Percentiles rank a stretch among this genome's conserved stretches.
phyloP scores from a whole-genome alignment of 371 early-diverging fungal species.

The Phascolomyces articulosus region DNA sequence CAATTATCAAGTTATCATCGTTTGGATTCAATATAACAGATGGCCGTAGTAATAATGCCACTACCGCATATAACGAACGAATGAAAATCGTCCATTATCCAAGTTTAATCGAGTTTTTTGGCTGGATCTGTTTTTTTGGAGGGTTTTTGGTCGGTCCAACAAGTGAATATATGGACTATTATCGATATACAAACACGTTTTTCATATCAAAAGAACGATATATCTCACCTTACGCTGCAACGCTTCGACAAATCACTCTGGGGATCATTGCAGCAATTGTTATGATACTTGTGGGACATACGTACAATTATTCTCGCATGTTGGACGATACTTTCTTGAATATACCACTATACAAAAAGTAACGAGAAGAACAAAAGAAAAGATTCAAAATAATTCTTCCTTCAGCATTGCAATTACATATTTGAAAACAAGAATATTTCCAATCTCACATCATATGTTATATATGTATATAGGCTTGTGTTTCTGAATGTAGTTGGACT shows the following conservation, averaged over 20 bases:
- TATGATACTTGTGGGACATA: conserved; percentile 38
- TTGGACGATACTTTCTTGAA: conserved; percentile 28
- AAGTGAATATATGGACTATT: conserved; percentile 78
- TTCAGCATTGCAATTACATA: background rate
- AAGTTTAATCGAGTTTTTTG: conserved; percentile 76
- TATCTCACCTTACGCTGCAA: conserved; percentile 14
- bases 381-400: background rate
- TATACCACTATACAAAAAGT: conserved; percentile 22
- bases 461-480: conserved; percentile 21
- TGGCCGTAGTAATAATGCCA: conserved; percentile 10
- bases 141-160: conserved; percentile 88
- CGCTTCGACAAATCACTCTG: conserved; percentile 37
- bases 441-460: too few species aligned
- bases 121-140: conserved; percentile 89
- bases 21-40: conserved; percentile 79
- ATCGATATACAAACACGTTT: conserved; percentile 12
- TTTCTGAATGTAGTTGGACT: conserved; percentile 71
- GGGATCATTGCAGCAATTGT: conserved; percentile 39
- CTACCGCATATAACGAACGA: conserved; percentile 58
- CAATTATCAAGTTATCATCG: conserved; percentile 85
- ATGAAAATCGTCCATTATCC: conserved; percentile 70
- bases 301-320: conserved; percentile 38
- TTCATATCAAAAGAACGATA: conserved; percentile 10
- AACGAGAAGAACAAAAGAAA: too few species aligned
- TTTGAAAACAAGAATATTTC: too few species aligned